Base-by-base conservation (phyloP, 169 alveolate species). In the Eimeria necatrix region DNA sequence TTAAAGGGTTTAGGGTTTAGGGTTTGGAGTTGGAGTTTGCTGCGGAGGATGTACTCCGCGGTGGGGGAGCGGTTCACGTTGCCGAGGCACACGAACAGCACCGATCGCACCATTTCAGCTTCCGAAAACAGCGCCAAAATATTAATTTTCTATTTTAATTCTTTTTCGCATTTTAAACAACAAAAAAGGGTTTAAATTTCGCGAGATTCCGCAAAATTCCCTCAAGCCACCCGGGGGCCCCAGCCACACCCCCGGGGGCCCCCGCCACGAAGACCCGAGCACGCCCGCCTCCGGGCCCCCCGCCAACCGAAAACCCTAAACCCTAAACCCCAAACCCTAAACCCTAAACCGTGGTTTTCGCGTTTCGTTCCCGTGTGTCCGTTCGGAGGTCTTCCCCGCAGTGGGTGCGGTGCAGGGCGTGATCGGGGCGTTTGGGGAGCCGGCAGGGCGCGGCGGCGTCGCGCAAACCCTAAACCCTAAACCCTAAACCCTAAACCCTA, bases 241-340 rank as follows among this genome's bases (percentile, higher is more conserved):
- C 26, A 3, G 48, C 5, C 49, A 12, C 73, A 20, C 81, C 51
- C n/a, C 46, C 22, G 85, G 85, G 85, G 85, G 60, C 85, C 85
- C 85, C 51, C 22, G 7, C 51, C 56, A 53, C 60, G 8, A n/a
- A n/a, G n/a, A n/a, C n/a, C n/a, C n/a, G n/a, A n/a, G n/a, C n/a
- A n/a, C n/a, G n/a, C n/a, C n/a, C n/a, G n/a, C n/a, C 85, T 6
- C 4, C 26, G 3, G 59, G 59, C 59, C 64, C 64, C n/a, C 12
- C 85, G 59, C 14, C 7, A 16, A 14, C 12, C 32, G 24, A 4
- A 61, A 68, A 68, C 85, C 85, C 85, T 46, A 73, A 73, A 73
- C 85, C 85, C 83, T 71, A 71, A 71, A 71, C 83, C 83, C 85
- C 32, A 73, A 73, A 73, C 85, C 85, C 85, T 73, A 73, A 73